Base-by-base conservation (phyloP, 352 stramenopile genomes). In the Pythium sukuiense region DNA sequence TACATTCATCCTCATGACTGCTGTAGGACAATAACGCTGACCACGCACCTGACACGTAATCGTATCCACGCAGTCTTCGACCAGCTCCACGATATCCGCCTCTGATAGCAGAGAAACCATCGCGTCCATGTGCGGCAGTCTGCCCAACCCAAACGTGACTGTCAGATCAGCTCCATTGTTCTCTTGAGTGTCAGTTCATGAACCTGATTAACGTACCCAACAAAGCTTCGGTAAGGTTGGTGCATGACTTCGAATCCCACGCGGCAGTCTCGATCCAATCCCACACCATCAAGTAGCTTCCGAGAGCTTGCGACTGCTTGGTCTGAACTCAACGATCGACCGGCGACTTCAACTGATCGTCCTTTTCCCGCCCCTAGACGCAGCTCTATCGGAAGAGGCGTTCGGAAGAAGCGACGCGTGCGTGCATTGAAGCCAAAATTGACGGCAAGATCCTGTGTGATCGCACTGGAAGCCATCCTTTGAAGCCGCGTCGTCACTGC, bases 1-100 rank as follows among this genome's bases (percentile, higher is more conserved):
- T 45, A 55, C 35, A 49, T 37, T 12, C 20, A 26, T 49, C 6
- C 3, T 39, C 33, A 11, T 14, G 20, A 24, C 20, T 24, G 20
- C 43, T 14, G 11, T 50, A 3, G 20, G 16, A 50, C 43, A 29
- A 14, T 24, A 2, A 6, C 8, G 20, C 2, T 9, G 8, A 20
- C 18, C 20, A 59, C 57, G 24, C 14, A 72, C 66, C 66, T 72
- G 66, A 6, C 43, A 35, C 8, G 18, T 61, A 3, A 72, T 52
- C 8, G 63, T 20, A 12, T 68, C 46, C 0, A 58, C 26, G 9
- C 52, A 77, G 13, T 61, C 53, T 52, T 76, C 68, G 2, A 78
- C 57, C 2, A 76, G 29, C 7, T 67, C 14, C 8, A 71, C 60
- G 1, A 84, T 59, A 26, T 84, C 69, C 6, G 59, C 55, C 12